Evolutionary conservation across 352 stramenopile species (phyloP).

Genomic region (Pythium grandisporangium): DNA sequence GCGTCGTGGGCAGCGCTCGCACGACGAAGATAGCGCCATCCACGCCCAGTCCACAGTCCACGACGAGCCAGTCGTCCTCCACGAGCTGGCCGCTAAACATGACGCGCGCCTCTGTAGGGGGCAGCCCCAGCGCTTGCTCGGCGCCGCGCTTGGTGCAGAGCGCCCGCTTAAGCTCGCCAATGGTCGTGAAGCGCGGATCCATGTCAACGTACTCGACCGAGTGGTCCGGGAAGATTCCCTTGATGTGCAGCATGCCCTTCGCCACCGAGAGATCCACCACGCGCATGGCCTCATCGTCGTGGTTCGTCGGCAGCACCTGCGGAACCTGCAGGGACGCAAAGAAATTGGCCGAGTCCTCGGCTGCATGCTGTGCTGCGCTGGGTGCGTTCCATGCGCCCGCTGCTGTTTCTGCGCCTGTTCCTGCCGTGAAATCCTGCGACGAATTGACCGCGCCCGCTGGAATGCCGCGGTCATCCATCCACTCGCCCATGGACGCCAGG

Average conservation of each 20-base stretch:
- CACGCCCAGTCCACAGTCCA: conserved; percentile 73
- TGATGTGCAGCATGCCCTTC: conserved; percentile 58
- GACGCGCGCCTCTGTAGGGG: conserved; percentile 34
- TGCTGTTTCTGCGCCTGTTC: background rate
- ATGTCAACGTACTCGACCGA: conserved; percentile 78
- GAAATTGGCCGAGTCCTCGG: conserved; percentile 29
- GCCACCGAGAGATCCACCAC: conserved; percentile 47
- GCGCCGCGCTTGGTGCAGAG: conserved; percentile 50
- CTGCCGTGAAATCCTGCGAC: background rate
- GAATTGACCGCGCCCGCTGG: background rate
- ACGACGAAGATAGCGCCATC: conserved; percentile 70
- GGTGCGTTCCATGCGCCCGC: background rate
- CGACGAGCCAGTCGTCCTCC: conserved; percentile 67
- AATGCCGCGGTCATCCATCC: too few relatives aligned
- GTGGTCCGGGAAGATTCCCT: conserved; percentile 75
- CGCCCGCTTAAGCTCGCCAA: conserved; percentile 56
- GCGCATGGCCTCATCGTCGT: conserved; percentile 2
- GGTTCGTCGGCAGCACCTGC: background rate
- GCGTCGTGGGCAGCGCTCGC: conserved; percentile 12
- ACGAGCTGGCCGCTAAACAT: conserved; percentile 73
- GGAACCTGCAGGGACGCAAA: conserved; percentile 4
- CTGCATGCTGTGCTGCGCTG: conserved; percentile 8
- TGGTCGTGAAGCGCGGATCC: conserved; percentile 54
- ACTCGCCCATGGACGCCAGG: conserved; percentile 50
- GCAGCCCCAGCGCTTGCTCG: conserved; percentile 30